Conservation (phyloP, 805 yeast genomes). For the Cyberlindnera nakhonratchasimensis region DNA sequence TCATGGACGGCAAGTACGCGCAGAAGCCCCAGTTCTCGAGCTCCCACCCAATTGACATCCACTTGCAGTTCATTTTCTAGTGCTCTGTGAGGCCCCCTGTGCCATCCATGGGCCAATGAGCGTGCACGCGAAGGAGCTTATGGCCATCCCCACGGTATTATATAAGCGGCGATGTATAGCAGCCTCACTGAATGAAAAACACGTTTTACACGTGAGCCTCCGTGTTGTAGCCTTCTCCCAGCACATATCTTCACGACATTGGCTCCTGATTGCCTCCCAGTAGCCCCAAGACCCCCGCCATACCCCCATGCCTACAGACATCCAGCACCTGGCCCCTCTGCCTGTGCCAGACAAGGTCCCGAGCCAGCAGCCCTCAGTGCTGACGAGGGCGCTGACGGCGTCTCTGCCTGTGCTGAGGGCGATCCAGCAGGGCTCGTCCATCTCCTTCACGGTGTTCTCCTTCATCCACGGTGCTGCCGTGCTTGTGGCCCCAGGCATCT, state of each 20-base stretch:
- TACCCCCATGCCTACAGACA: no score
- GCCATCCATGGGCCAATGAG: conserved; percentile 1
- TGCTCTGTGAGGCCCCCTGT: no score
- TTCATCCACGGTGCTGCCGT: conserved; percentile 57
- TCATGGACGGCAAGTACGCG: conserved; percentile 58
- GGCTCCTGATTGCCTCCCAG: no score
- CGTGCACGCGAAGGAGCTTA: neutral
- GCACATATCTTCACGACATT: no score
- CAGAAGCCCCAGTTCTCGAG: conserved; percentile 83
- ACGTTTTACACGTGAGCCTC: no score
- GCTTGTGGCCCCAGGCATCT: conserved; percentile 49
- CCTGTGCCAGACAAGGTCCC: conserved; percentile 1
- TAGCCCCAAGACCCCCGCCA: no score
- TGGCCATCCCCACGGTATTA: neutral
- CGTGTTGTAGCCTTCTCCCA: no score
- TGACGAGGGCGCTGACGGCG: neutral
- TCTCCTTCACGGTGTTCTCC: conserved; percentile 52
- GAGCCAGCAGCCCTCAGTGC: neutral
- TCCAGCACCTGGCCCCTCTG: neutral
- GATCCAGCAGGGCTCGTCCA: conserved; percentile 59
- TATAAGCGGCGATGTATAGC: no score
- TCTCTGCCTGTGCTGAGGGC: conserved; percentile 20
- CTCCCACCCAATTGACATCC: conserved; percentile 75
- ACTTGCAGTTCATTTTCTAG: conserved; percentile 41
- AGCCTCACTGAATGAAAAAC: no score